Evolutionary conservation across 441 rosid genomes (phyloP), one percentile per base, ranked within the genome.

Genomic region (Isatis lusitanica): DNA sequence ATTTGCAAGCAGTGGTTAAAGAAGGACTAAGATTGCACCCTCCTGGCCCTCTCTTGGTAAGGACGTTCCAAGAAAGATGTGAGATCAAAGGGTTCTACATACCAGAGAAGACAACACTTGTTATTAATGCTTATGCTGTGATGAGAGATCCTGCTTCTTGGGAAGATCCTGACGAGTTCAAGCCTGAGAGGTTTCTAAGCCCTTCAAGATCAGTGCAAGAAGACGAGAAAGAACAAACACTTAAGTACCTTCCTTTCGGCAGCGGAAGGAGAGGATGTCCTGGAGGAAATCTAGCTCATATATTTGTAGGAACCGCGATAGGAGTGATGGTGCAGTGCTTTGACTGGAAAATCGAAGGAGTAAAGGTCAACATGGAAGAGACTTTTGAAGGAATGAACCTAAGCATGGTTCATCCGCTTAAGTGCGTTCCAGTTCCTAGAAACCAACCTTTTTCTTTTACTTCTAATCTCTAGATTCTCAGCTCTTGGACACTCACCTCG

Each of bases 21-120:
- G 84, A 83, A 79, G 43, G 69, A 2, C 44, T 77, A 4, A 66
- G 85, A 52, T 28, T 81, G 0, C 30, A 83, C 18, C 83, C 83
- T 1, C 63, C 65, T 1, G 16, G 0, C 0, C 79, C 82, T 26
- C 15, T 60, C 6, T 5, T 50, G 1, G 17, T 18, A 11, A 64
- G 84, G 62, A 70, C 6, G 17, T 75, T 65, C 46, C 24, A 68
- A 33, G 71, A 78, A 70, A 44, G 68, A 0, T 80, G 81, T 57
- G 40, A 52, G 21, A 47, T 85, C 13, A 59, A 16, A 36, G 81
- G 77, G 3, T 84, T 62, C 21, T 77, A 77, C 13, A 7, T 81
- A 26, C 83, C 83, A 0, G 73, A 67, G 65, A 73, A 65, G 3
- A 74, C 78, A 28, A 10, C 53, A 15, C 67, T 79, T 3, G 8